These are phyloP conservation scores for Atalantia buxifolia DNA, from an alignment of 345 rosid species.

Conservation along the genomic window DNA sequence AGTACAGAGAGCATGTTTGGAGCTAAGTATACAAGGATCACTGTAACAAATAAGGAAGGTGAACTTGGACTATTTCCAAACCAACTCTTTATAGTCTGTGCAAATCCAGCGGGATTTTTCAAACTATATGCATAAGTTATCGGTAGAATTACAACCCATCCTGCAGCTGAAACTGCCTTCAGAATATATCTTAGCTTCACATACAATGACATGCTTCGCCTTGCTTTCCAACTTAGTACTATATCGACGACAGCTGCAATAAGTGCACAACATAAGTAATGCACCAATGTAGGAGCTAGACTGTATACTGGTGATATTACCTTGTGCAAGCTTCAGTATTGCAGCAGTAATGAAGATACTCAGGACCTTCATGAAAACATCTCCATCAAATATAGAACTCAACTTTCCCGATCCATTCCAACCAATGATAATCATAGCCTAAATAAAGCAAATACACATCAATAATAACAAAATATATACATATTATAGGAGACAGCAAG, in stretches of 20 bases:
- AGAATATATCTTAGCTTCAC: conserved; percentile 51
- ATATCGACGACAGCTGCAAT: conserved; percentile 50
- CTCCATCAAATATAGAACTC: conserved; percentile 37
- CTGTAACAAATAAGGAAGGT: conserved; percentile 44
- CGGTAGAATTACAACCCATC: conserved; percentile 52
- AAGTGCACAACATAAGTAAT: background rate
- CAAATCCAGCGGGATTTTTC: conserved; percentile 47
- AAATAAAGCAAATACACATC: conserved; percentile 17
- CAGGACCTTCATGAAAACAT: conserved; percentile 49
- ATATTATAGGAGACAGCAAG: conserved; percentile 5
- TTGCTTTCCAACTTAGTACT: conserved; percentile 50
- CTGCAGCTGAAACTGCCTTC: conserved; percentile 46
- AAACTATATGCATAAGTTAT: conserved; percentile 52
- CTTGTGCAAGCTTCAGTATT: conserved; percentile 53
- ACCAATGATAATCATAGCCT: conserved; percentile 65
- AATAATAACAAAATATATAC: conserved; percentile 8
- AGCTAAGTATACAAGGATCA: conserved; percentile 44
- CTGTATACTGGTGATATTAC: conserved; percentile 26
- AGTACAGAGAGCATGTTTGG: conserved; percentile 49
- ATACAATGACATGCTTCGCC: conserved; percentile 41
- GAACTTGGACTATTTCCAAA: conserved; percentile 44
- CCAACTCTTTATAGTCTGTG: conserved; percentile 46
- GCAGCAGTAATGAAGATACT: conserved; percentile 68
- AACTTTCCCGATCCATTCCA: conserved; percentile 58
- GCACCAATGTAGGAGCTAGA: background rate